Base-by-base conservation (phyloP, 1,284 basidiomycete species). In the Earliella scabrosa region DNA sequence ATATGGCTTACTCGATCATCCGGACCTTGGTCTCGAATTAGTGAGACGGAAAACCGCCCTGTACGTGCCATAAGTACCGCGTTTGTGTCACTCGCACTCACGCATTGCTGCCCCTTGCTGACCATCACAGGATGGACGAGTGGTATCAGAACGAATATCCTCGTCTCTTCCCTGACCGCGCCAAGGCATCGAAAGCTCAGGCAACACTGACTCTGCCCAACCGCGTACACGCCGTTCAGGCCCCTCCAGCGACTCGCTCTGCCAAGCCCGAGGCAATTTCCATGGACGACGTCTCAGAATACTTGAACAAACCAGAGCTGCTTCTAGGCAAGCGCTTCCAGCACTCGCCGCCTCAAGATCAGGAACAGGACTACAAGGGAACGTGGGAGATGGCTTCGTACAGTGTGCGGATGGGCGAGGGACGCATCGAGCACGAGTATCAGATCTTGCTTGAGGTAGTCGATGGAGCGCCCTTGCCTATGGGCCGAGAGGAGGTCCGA, bases 381-480 rank as follows among this genome's bases (percentile, higher is more conserved):
- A 0, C 20, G 26, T 53, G 56, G 51, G 34, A 44, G 43, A 29
- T 49, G 36, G 51, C 36, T 11, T 58, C 56, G 47, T 58, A 46
- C 35, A 50, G 40, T 26, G 29, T 43, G 13, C 56, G 47, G n/a
- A 39, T 36, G 51, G 34, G 14, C 8, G 50, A 50, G 16, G 51
- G 36, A 5, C 29, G 16, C 20, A n/a, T 53, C 16, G 51, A 58
- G 23, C 41, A 52, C 43, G 56, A 58, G 41, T 58, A 48, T 29
- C 31, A 16, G 35, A 31, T 58, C 11, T 8, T 32, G 27, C n/a
- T 50, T 9, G 50, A 49, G 29, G 50, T 29, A n/a, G 13, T 45
- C 16, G 46, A 32, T 18, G 50, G 26, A 8, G 47, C 27, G 2
- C 21, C 35, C 1, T 9, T 58, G 18, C 56, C 51, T 8, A 53